phyloP scores from a whole-genome alignment of 495 filamentous ascomycete species.

The Friedmanniomyces endolithicus region DNA sequence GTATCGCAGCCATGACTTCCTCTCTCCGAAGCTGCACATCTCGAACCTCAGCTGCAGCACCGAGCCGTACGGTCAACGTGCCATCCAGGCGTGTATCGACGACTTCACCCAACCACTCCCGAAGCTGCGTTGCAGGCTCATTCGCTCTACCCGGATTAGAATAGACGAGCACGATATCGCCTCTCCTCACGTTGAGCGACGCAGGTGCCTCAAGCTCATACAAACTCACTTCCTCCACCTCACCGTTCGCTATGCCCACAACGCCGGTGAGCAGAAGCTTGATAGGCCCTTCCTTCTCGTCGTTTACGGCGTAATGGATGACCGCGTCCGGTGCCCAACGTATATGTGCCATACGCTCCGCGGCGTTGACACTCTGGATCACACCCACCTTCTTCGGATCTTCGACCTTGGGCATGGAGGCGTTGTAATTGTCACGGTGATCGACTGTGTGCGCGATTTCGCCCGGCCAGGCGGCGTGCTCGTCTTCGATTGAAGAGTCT shows the following conservation, averaged over 20 bases:
- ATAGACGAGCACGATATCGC: slow-evolving; percentile 40
- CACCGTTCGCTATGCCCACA: slow-evolving; percentile 34
- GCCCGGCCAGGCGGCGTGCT: slow-evolving; percentile 47
- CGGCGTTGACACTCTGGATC: slow-evolving; percentile 45
- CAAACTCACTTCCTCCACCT: slow-evolving; percentile 40
- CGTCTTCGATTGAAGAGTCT: slow-evolving; percentile 38
- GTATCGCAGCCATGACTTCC: slow-evolving; percentile 28
- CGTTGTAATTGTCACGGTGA: neutral
- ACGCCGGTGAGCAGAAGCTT: slow-evolving; percentile 27
- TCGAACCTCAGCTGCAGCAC: slow-evolving; percentile 33
- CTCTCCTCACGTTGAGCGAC: slow-evolving; percentile 33
- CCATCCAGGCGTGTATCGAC: slow-evolving; percentile 44
- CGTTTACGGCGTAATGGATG: slow-evolving; percentile 25
- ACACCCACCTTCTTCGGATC: slow-evolving; percentile 41
- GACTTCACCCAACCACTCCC: slow-evolving; percentile 41
- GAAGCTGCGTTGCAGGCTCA: slow-evolving; percentile 27
- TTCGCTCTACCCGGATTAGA: neutral
- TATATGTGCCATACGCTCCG: slow-evolving; percentile 42
- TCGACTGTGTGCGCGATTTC: slow-evolving; percentile 42
- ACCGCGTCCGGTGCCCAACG: slow-evolving; percentile 40
- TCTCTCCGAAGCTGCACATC: slow-evolving; percentile 41
- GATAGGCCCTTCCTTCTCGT: slow-evolving; percentile 28
- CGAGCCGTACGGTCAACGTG: slow-evolving; percentile 40
- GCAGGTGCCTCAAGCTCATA: slow-evolving; percentile 43
- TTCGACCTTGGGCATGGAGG: slow-evolving; percentile 9